These are phyloP conservation scores for Pisolithus marmoratus DNA, from an alignment of 768 basidiomycete species.

Conservation along the genomic window DNA sequence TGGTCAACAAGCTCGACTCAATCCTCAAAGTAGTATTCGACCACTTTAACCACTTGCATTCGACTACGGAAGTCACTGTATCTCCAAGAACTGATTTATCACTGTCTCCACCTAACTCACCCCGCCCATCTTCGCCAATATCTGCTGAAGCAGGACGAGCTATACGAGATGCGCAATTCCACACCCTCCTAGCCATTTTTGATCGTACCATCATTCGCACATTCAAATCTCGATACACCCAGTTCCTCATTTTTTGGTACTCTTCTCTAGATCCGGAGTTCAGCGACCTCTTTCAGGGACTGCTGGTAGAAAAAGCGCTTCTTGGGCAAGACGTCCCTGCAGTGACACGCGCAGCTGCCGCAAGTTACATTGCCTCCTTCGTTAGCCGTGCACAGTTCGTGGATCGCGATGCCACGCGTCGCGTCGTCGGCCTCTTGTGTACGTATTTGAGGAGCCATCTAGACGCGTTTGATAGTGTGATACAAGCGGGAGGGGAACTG, in stretches of 20 bases:
- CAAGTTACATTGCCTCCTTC: conserved; percentile 89
- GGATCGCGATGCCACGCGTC: conserved; percentile 63
- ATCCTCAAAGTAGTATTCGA: conserved; percentile 83
- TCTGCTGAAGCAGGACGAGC: conserved; percentile 31
- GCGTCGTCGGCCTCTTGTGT: conserved; percentile 80
- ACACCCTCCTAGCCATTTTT: conserved; percentile 87
- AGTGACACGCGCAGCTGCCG: conserved; percentile 86
- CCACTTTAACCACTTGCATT: conserved; percentile 60
- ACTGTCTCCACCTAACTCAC: conserved; percentile 16
- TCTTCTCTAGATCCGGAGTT: conserved; percentile 86
- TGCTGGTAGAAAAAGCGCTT: conserved; percentile 88
- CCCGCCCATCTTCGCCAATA: conserved; percentile 20
- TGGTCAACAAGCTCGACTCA: conserved; percentile 89
- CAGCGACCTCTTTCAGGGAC: conserved; percentile 88
- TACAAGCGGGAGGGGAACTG: conserved; percentile 32
- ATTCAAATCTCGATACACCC: conserved; percentile 95
- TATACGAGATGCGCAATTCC: conserved; percentile 61
- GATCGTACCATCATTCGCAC: conserved; percentile 91
- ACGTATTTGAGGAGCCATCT: conserved; percentile 75
- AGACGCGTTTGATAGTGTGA: conserved; percentile 55
- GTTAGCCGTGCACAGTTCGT: conserved; percentile 88
- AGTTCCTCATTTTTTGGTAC: conserved; percentile 95
- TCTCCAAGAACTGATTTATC: neutral
- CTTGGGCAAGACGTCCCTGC: conserved; percentile 52
- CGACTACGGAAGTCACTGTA: conserved; percentile 17